These are phyloP conservation scores for Strobilomyces echinocephalus DNA, from an alignment of 768 basidiomycete species.

Conservation along the genomic window DNA sequence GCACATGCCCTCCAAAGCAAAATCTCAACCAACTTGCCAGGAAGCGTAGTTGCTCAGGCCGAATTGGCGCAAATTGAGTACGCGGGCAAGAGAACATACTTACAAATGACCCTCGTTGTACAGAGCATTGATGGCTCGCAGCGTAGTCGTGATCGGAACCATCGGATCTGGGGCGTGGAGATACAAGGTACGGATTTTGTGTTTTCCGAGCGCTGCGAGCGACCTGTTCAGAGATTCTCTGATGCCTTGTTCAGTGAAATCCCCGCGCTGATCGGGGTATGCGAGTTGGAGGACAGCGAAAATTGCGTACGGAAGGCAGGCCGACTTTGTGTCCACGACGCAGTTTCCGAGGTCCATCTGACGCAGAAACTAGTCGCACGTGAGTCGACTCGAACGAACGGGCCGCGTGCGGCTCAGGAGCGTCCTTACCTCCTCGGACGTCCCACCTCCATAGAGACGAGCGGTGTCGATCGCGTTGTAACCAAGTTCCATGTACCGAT, in stretches of 20 bases:
- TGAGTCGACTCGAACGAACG: neutral
- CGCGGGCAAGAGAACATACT: conserved; percentile 12
- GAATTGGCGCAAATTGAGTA: conserved; percentile 12
- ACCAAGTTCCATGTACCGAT: conserved; percentile 13
- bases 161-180: conserved; percentile 44
- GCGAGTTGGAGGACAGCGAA: neutral
- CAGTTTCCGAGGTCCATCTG: conserved; percentile 12
- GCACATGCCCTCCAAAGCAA: neutral
- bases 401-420: neutral
- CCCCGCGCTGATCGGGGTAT: conserved; percentile 2
- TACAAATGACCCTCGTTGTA: conserved; percentile 51
- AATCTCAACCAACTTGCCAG: conserved; percentile 30
- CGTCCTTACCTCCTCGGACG: conserved; percentile 19
- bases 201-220: conserved; percentile 6
- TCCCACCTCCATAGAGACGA: conserved; percentile 19
- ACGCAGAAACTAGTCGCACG: conserved; percentile 9
- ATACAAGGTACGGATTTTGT: conserved; percentile 28
- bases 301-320: too few relatives aligned
- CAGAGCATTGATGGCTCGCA: conserved; percentile 42
- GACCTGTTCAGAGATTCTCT: conserved; percentile 13
- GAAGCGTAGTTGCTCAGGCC: conserved; percentile 18
- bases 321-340: conserved; percentile 19
- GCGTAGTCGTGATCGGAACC: conserved; percentile 40
- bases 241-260: conserved; percentile 9
- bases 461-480: conserved; percentile 21